phyloP scores from a whole-genome alignment of 176 grass and related monocot species.

The Tillandsia leiboldiana region DNA sequence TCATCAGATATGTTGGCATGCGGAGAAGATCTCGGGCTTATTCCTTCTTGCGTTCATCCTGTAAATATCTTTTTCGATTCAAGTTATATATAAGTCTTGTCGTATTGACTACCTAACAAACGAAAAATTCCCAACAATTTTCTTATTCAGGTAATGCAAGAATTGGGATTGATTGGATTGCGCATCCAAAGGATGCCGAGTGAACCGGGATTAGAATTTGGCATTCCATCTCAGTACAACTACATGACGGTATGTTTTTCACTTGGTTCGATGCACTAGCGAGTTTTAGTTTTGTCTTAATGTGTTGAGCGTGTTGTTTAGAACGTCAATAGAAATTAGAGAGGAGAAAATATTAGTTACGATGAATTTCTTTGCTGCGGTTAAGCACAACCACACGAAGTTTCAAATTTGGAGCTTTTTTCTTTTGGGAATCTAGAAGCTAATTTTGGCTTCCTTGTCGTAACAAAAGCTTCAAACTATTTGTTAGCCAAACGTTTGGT shows the following conservation, averaged over 20 bases:
- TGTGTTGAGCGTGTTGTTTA: not conserved
- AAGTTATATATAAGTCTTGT: slow-evolving; percentile 12
- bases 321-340: not conserved
- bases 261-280: not conserved
- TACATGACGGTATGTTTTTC: slow-evolving; percentile 79
- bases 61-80: slow-evolving; percentile 32
- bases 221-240: slow-evolving; percentile 81
- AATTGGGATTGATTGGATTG: slow-evolving; percentile 90
- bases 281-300: not conserved
- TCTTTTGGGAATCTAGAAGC: too few species aligned
- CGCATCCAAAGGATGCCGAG: slow-evolving; percentile 98
- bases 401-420: too few species aligned
- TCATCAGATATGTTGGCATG: slow-evolving; percentile 98
- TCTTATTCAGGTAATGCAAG: slow-evolving; percentile 86
- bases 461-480: too few species aligned
- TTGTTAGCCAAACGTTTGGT: too few species aligned
- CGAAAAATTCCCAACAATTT: slow-evolving; percentile 10
- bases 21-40: slow-evolving; percentile 97
- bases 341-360: not conserved
- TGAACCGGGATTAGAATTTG: slow-evolving; percentile 76
- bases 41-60: slow-evolving; percentile 99
- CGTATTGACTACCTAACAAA: slow-evolving; percentile 23
- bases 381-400: not conserved
- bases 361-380: not conserved
- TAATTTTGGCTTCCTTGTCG: too few species aligned